Conservation (phyloP, 257 asterid species). For the Solanum clarkiae region DNA sequence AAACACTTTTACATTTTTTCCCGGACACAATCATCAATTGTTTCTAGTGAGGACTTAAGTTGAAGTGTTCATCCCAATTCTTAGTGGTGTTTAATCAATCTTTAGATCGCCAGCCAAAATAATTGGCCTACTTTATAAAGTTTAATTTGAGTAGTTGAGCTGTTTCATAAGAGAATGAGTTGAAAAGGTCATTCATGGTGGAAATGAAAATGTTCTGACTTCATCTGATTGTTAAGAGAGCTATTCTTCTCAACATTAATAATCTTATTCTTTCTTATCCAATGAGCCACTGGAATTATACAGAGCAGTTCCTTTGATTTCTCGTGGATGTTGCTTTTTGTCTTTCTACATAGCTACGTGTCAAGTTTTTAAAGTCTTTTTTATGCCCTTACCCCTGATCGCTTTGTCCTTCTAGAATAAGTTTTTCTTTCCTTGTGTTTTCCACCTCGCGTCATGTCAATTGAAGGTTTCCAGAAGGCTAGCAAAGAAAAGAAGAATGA, state of each 20-base stretch:
- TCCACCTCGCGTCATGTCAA: not conserved
- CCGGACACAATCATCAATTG: not conserved
- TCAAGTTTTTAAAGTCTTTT: not conserved
- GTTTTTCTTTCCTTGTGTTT: not conserved
- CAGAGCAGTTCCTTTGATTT: not conserved
- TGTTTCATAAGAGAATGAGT: not conserved
- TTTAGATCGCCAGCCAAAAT: not conserved
- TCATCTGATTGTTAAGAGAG: not conserved
- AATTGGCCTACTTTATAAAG: not conserved
- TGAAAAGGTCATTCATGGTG: not conserved
- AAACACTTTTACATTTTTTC: not conserved
- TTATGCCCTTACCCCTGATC: not conserved
- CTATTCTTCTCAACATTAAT: not conserved
- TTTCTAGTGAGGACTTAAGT: not conserved
- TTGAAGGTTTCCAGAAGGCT: not conserved
- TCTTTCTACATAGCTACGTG: not conserved
- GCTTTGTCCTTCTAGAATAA: not conserved
- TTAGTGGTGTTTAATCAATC: not conserved
- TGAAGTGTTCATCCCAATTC: not conserved
- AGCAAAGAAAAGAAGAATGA: not conserved
- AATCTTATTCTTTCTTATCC: not conserved
- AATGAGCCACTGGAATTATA: not conserved
- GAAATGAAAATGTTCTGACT: not conserved
- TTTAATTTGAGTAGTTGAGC: not conserved
- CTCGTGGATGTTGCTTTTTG: not conserved